phyloP scores from a whole-genome alignment of 176 grass and related monocot species.

The Eremochloa ophiuroides region DNA sequence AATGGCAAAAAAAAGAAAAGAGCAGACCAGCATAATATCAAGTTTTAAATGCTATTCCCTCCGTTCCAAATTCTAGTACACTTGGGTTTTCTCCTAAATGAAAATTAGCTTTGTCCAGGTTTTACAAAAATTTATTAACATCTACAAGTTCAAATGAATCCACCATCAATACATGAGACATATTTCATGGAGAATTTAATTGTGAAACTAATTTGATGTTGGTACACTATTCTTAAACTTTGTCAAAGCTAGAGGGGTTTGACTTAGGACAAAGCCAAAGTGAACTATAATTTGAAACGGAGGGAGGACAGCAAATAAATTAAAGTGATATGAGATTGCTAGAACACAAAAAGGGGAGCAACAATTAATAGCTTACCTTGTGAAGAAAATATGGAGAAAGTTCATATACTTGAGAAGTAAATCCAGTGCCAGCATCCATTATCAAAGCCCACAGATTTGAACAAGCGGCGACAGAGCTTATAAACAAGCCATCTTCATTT shows the following conservation, averaged over 20 bases:
- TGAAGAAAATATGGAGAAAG: slow-evolving; percentile 75
- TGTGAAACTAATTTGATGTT: not conserved
- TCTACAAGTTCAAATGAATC: not conserved
- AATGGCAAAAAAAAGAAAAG: not conserved
- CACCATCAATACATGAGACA: not conserved
- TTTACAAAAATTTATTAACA: not conserved
- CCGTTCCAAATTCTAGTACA: not conserved
- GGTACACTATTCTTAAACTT: not conserved
- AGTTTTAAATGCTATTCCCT: not conserved
- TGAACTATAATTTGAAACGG: not conserved
- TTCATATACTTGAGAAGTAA: slow-evolving; percentile 83
- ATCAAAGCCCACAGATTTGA: slow-evolving; percentile 92
- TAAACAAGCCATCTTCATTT: slow-evolving; percentile 88
- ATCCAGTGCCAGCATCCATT: slow-evolving; percentile 97
- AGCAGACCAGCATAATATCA: not conserved
- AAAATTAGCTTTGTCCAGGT: too few species aligned
- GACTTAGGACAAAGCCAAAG: not conserved
- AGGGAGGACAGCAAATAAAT: not conserved
- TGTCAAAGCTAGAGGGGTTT: not conserved
- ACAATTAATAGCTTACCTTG: slow-evolving; percentile 43
- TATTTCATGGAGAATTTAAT: not conserved
- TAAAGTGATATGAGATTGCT: not conserved
- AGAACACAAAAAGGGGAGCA: not conserved
- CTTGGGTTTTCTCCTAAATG: too few species aligned
- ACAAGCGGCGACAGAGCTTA: slow-evolving; percentile 85